phyloP scores from a whole-genome alignment of 768 basidiomycete genomes.

The Kwoniella pini region DNA sequence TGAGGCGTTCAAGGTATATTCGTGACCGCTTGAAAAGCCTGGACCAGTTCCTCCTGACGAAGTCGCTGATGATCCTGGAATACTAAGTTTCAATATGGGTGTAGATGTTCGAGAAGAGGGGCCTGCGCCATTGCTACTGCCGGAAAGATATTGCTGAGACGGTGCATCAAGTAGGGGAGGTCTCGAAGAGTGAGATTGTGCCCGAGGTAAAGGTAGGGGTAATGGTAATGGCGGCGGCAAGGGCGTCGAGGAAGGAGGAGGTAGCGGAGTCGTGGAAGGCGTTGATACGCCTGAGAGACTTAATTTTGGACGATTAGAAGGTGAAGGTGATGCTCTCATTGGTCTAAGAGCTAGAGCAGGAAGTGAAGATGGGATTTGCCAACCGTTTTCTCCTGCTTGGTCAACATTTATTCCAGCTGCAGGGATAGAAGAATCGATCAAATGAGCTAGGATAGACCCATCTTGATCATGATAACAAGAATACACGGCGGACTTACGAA shows the following conservation, averaged over 20 bases:
- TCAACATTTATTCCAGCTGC: conserved; percentile 51
- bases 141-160: conserved; percentile 9
- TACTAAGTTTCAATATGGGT: conserved; percentile 29
- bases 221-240: conserved; percentile 13
- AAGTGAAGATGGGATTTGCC: conserved; percentile 35
- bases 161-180: conserved; percentile 35
- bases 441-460: too few relatives aligned
- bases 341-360: conserved; percentile 32
- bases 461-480: background rate
- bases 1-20: conserved; percentile 17
- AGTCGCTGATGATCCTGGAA: conserved; percentile 21
- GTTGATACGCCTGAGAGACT: conserved; percentile 40
- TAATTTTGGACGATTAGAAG: conserved; percentile 40
- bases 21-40: conserved; percentile 22
- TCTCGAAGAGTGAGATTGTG: background rate
- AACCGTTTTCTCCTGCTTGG: conserved; percentile 43
- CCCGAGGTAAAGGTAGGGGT: conserved; percentile 7
- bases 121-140: background rate
- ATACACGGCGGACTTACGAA: conserved; percentile 46
- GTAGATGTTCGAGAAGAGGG: conserved; percentile 3
- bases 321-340: conserved; percentile 22
- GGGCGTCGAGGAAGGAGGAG: too few relatives aligned
- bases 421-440: background rate
- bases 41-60: conserved; percentile 1
- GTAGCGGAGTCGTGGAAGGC: background rate